phyloP scores from a whole-genome alignment of 1,284 basidiomycete genomes.

The Earliella scabrosa region DNA sequence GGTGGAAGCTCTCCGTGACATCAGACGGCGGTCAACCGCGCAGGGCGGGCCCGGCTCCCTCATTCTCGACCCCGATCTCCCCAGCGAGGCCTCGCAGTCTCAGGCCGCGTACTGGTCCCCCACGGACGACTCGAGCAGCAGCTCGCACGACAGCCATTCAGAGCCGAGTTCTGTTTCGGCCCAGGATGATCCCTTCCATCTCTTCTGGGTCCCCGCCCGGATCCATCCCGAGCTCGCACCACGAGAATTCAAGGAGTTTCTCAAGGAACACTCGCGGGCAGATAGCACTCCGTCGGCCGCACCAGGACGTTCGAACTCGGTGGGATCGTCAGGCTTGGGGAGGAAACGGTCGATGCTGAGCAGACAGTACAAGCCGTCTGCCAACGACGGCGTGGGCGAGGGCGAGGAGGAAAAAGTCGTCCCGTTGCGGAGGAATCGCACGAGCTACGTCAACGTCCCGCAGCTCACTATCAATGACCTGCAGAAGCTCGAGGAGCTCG shows the following conservation, averaged over 20 bases:
- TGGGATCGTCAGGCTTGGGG: conserved; percentile 56
- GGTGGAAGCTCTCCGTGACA: conserved; percentile 83
- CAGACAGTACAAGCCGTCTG: conserved; percentile 80
- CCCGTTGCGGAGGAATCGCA: conserved; percentile 70
- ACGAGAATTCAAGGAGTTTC: conserved; percentile 91
- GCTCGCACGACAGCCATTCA: conserved; percentile 28
- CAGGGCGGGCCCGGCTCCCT: conserved; percentile 76
- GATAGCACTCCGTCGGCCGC: conserved; percentile 45
- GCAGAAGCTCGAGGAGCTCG: conserved; percentile 90
- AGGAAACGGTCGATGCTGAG: conserved; percentile 91
- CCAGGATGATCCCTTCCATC: conserved; percentile 76
- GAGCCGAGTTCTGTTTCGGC: conserved; percentile 15
- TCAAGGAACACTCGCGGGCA: conserved; percentile 87
- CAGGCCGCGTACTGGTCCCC: conserved; percentile 56
- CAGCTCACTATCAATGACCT: conserved; percentile 91
- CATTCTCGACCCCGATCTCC: conserved; percentile 87
- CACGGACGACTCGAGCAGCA: conserved; percentile 47
- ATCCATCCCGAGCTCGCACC: conserved; percentile 98
- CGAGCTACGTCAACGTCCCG: conserved; percentile 64
- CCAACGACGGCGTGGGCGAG: conserved; percentile 74
- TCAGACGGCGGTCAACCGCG: conserved; percentile 78
- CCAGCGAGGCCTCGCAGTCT: conserved; percentile 60
- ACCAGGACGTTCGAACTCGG: conserved; percentile 42
- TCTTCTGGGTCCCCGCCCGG: conserved; percentile 98
- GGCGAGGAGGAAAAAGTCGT: conserved; percentile 65